phyloP scores from a whole-genome alignment of 1,284 basidiomycete genomes.

The Phellopilus nigrolimitatus region DNA sequence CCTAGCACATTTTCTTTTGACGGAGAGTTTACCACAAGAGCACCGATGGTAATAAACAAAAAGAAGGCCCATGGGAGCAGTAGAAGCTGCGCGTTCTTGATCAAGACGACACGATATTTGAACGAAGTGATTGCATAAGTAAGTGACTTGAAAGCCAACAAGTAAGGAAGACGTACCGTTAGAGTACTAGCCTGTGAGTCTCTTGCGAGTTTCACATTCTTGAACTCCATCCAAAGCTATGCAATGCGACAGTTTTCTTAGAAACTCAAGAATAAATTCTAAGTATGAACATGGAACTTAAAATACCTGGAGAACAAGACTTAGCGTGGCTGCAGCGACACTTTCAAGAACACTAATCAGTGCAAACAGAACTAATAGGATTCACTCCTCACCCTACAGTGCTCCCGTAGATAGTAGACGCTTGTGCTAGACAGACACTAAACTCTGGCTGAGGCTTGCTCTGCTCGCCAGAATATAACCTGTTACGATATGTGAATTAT shows the following conservation, averaged over 20 bases:
- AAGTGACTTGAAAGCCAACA: not conserved
- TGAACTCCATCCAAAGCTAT: constrained; percentile 18
- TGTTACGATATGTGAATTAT: not conserved
- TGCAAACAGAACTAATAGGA: not conserved
- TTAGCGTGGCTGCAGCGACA: constrained; percentile 6
- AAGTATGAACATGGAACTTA: not conserved
- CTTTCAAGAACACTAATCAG: not conserved
- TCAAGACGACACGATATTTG: not conserved
- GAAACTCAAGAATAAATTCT: not conserved
- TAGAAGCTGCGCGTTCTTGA: constrained; percentile 19
- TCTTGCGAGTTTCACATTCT: not conserved
- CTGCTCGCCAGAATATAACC: constrained; percentile 14
- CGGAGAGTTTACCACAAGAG: constrained; percentile 3
- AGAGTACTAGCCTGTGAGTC: not conserved
- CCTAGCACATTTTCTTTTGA: not conserved
- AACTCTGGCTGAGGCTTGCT: constrained; percentile 4
- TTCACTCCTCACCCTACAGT: constrained; percentile 8
- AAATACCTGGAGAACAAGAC: constrained; percentile 16
- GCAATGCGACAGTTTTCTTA: not conserved
- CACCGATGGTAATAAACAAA: not conserved
- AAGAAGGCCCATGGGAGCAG: constrained; percentile 13
- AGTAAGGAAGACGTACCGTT: not conserved
- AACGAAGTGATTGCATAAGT: not conserved
- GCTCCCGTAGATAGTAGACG: constrained; percentile 17
- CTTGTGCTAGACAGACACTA: constrained; percentile 16